Percentiles rank a stretch among this genome's conserved stretches.
phyloP scores from a whole-genome alignment of 345 rosid species.

The Pistacia atlantica region DNA sequence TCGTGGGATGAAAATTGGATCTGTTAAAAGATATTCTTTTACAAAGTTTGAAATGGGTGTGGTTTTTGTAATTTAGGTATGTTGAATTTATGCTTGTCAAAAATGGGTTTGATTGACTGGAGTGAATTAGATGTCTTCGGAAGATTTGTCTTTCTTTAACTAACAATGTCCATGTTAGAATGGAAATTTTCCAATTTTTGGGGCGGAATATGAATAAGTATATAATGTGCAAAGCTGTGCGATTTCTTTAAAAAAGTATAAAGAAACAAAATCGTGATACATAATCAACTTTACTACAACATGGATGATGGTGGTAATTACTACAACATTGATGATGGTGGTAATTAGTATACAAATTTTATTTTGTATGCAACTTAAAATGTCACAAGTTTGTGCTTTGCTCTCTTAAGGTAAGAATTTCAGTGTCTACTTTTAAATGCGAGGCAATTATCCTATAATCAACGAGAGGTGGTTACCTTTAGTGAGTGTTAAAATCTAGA shows the following conservation, averaged over 20 bases:
- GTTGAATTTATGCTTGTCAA: not conserved
- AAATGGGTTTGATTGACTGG: conserved; percentile 1
- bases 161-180: not conserved
- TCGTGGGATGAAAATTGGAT: not conserved
- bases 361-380: not conserved
- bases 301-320: not conserved
- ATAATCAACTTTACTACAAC: not conserved
- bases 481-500: not conserved
- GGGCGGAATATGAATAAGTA: not conserved
- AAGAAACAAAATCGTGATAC: not conserved
- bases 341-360: not conserved
- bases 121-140: not conserved
- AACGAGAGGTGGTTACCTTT: not conserved
- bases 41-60: not conserved
- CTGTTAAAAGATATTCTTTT: not conserved
- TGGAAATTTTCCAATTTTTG: not conserved
- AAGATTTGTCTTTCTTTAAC: not conserved
- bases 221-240: not conserved
- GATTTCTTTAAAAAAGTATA: not conserved
- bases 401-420: not conserved
- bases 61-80: not conserved
- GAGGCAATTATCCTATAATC: not conserved
- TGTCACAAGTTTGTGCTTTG: not conserved
- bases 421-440: not conserved
- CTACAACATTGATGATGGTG: not conserved